These are phyloP conservation scores for Amanita exitialis DNA, from an alignment of 768 basidiomycete species.

Conservation along the genomic window DNA sequence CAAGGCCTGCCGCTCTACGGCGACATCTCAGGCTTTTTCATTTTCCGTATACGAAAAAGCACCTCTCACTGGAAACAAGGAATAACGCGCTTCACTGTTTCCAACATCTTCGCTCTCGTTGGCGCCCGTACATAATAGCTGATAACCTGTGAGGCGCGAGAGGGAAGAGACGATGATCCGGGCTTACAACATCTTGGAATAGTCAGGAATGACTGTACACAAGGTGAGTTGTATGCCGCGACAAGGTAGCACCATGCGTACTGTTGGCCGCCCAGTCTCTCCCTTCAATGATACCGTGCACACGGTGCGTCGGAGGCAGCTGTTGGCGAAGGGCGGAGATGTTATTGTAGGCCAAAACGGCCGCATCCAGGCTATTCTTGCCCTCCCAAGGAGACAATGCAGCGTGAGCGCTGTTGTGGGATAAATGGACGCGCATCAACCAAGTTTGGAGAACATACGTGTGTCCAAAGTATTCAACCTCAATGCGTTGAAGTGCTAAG, in stretches of 20 bases:
- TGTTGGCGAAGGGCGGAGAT: constrained; percentile 79
- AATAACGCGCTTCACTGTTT: constrained; percentile 46
- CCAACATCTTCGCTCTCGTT: constrained; percentile 47
- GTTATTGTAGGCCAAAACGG: constrained; percentile 75
- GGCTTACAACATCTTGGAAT: constrained; percentile 57
- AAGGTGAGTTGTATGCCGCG: not conserved
- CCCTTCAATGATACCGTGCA: constrained; percentile 74
- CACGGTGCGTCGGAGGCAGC: constrained; percentile 62
- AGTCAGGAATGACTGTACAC: constrained; percentile 68
- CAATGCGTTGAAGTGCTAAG: constrained; percentile 50
- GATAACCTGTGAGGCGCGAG: not conserved
- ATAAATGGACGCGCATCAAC: not conserved
- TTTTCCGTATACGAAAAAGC: constrained; percentile 1
- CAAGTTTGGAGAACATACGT: constrained; percentile 34
- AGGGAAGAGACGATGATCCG: not conserved
- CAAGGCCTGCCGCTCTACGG: constrained; percentile 52
- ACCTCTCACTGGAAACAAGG: constrained; percentile 60
- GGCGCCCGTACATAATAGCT: constrained; percentile 73
- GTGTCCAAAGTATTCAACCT: constrained; percentile 63
- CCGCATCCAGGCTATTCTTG: constrained; percentile 75
- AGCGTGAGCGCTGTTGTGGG: constrained; percentile 55
- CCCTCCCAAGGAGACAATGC: constrained; percentile 81
- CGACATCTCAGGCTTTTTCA: not conserved
- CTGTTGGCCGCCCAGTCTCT: constrained; percentile 68
- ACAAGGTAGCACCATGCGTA: constrained; percentile 20